Conservation (phyloP, 2,329 filamentous ascomycete genomes). For the Coniochaeta sp. region DNA sequence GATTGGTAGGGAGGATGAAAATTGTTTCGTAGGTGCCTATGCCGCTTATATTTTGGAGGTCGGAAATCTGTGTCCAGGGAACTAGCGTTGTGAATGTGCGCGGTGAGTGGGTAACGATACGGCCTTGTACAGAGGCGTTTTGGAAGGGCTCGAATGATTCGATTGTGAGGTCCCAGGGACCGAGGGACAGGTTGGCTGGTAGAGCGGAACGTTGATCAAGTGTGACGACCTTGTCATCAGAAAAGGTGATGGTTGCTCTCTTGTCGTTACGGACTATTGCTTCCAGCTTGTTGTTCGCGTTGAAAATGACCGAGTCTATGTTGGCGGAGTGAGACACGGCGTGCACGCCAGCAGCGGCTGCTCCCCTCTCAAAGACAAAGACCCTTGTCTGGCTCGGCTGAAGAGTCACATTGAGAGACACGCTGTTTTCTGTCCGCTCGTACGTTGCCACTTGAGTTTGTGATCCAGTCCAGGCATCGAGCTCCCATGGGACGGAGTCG, state of each 20-base stretch:
- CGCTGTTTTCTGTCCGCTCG: not conserved
- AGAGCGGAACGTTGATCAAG: not conserved
- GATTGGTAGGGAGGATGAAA: slow-evolving; percentile 2
- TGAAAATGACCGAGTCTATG: not conserved
- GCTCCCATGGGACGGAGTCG: slow-evolving; percentile 6
- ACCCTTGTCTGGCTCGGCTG: not conserved
- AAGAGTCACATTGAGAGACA: not conserved
- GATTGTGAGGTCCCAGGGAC: slow-evolving; percentile 4
- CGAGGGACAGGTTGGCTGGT: not conserved
- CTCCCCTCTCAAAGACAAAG: not conserved
- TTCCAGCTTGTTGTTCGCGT: not conserved
- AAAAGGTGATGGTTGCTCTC: not conserved
- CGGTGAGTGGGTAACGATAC: not conserved
- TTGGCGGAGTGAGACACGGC: not conserved
- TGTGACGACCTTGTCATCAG: not conserved
- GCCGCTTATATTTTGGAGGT: slow-evolving; percentile 5
- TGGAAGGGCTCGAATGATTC: slow-evolving; percentile 5
- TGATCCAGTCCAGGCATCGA: slow-evolving; percentile 9
- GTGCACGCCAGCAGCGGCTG: not conserved
- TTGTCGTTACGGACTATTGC: not conserved
- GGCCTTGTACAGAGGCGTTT: not conserved
- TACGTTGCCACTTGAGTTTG: slow-evolving; percentile 4
- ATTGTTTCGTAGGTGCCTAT: slow-evolving; percentile 6
- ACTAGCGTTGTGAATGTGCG: slow-evolving; percentile 1
- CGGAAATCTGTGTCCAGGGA: slow-evolving; percentile 7